Conservation (phyloP, 176 grass and related monocot species). For the Canna indica region DNA sequence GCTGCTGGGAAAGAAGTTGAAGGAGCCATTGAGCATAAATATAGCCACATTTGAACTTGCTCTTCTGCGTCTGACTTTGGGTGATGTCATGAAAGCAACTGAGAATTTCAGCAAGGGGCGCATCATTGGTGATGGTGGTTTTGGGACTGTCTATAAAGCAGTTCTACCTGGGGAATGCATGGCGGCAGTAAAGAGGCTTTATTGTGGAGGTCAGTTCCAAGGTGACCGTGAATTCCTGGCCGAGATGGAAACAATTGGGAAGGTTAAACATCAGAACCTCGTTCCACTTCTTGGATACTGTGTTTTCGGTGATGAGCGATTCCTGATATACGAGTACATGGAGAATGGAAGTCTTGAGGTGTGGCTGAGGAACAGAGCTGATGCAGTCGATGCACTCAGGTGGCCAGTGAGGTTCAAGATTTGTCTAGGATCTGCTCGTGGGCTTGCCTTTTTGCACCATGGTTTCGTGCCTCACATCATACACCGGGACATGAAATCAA, state of each 20-base stretch:
- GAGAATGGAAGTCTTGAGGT: constrained; percentile 86
- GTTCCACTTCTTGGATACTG: constrained; percentile 93
- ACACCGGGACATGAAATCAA: constrained; percentile 95
- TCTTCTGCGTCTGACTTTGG: constrained; percentile 62
- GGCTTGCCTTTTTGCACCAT: constrained; percentile 86
- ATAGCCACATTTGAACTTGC: constrained; percentile 84
- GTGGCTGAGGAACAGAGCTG: constrained; percentile 73
- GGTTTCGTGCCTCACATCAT: constrained; percentile 96
- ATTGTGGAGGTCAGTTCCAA: constrained; percentile 74
- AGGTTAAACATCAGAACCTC: constrained; percentile 87
- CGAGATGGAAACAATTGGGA: constrained; percentile 97
- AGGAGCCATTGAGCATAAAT: constrained; percentile 87
- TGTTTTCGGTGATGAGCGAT: constrained; percentile 79
- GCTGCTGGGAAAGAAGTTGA: constrained; percentile 68
- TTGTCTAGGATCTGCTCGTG: constrained; percentile 66
- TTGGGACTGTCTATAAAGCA: constrained; percentile 84
- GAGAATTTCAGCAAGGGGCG: constrained; percentile 88
- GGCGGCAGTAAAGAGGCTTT: constrained; percentile 85
- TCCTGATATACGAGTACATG: constrained; percentile 98
- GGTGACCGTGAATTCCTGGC: constrained; percentile 81
- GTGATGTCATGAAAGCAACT: constrained; percentile 85
- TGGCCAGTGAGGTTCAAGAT: constrained; percentile 88
- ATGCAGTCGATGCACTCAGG: constrained; percentile 68
- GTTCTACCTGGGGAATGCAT: constrained; percentile 49
- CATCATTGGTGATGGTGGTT: constrained; percentile 88